Evolutionary conservation across 495 filamentous ascomycete species (phyloP), one percentile per base, ranked within the genome.

Genomic region (Aspergillus conjunctus): DNA sequence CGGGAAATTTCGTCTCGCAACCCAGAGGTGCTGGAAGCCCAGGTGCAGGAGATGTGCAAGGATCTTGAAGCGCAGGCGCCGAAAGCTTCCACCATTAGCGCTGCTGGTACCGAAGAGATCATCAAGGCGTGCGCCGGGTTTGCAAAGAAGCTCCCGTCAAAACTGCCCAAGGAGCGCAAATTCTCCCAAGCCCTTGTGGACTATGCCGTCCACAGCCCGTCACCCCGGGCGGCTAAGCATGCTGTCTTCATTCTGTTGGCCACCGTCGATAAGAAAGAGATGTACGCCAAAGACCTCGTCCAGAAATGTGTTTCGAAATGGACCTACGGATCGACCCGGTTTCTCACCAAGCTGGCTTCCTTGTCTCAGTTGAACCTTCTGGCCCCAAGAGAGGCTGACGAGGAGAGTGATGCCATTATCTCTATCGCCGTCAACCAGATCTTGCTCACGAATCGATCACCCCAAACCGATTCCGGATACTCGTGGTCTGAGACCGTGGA

Each of bases 101-200:
- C 91, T 56, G 65, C 83, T 3, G 77, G 83, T 2, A 87, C 89
- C 10, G 91, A 92, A 18, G 91, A 96, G 69, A 93, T 92, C 7
- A 80, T 99, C 58, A 97, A 95, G 70, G 93, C 94, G 7, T 96
- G 92, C 66, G 88, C 92, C 8, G 88, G 88, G 3, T 98, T 96
- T 70, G 91, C 93, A 9, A 87, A 84, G 63, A 91, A 85, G 63
- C 92, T 93, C 59, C 89, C 93, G 0, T 82, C 85, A 18, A 93
- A 97, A 48, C 83, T 98, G 53, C 91, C 93, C 0, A 83, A 87
- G 56, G 91, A 96, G 59, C 87, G 90, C 48, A 93, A 91, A 63
- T 95, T 98, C 60, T 74, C 85, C 22, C 87, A 93, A 63, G 87
- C 91, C 17, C 79, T 98, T 67, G 82, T 87, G 44, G 86, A 80